Conservation (phyloP, 306 rosid genomes). For the Ceratonia siliqua region DNA sequence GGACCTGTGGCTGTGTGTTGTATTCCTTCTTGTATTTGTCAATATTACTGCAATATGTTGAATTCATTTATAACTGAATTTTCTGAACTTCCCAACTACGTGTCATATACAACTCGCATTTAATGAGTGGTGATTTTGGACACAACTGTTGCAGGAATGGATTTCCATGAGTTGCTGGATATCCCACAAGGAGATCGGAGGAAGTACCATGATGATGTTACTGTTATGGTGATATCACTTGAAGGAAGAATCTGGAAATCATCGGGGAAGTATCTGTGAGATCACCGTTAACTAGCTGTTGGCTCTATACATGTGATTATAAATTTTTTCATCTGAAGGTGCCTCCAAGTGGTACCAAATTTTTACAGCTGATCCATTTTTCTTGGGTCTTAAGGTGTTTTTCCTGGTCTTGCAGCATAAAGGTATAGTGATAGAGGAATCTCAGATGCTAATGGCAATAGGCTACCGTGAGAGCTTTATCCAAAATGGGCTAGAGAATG, state of each 20-base stretch:
- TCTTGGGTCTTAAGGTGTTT: slow-evolving; percentile 48
- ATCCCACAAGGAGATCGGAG: slow-evolving; percentile 98
- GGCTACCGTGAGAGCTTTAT: slow-evolving; percentile 33
- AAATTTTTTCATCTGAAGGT: slow-evolving; percentile 36
- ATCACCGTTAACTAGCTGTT: slow-evolving; percentile 28
- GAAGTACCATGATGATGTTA: slow-evolving; percentile 97
- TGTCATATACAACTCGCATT: neutral
- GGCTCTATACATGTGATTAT: slow-evolving; percentile 32
- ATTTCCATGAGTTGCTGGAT: slow-evolving; percentile 92
- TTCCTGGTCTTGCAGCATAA: slow-evolving; percentile 36
- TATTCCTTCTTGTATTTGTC: too few species aligned
- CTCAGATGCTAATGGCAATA: slow-evolving; percentile 29
- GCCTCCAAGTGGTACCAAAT: slow-evolving; percentile 42
- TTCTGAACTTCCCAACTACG: neutral
- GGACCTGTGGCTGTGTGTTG: too few species aligned
- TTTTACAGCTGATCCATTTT: slow-evolving; percentile 56
- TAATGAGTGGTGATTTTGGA: slow-evolving; percentile 27
- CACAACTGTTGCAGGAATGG: slow-evolving; percentile 71
- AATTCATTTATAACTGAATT: slow-evolving; percentile 19
- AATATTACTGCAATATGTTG: slow-evolving; percentile 9
- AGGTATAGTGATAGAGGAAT: slow-evolving; percentile 35
- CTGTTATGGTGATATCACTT: slow-evolving; percentile 96
- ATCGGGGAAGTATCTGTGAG: slow-evolving; percentile 83
- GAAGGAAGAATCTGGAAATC: slow-evolving; percentile 99
- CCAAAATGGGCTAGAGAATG: slow-evolving; percentile 36